Evolutionary conservation across 1,284 basidiomycete species (phyloP).

Genomic region (Ceratobasidium sp.): DNA sequence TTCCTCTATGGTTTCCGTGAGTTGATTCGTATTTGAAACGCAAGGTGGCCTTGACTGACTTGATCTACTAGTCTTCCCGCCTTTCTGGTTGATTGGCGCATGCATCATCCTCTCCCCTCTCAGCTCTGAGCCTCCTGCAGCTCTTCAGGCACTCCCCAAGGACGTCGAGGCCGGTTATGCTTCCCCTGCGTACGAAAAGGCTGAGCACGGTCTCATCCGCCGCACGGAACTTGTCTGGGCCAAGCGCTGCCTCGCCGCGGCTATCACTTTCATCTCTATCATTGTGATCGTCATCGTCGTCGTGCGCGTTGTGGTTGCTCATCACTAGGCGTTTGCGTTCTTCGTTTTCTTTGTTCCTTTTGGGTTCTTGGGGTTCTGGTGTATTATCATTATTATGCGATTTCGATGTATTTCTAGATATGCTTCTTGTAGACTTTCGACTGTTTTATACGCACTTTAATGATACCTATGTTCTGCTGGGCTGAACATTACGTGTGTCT

Average conservation of each 20-base stretch:
- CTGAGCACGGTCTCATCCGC: conserved; percentile 24
- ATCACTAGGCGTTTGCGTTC: conserved; percentile 25
- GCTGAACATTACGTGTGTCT: neutral
- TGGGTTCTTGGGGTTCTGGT: neutral
- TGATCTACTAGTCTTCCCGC: conserved; percentile 26
- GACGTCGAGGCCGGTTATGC: conserved; percentile 38
- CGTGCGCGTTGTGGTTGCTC: conserved; percentile 19
- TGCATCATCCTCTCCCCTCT: conserved; percentile 29
- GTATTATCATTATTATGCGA: conserved; percentile 39
- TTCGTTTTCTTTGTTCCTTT: neutral
- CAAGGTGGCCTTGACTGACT: neutral
- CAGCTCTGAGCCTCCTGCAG: neutral
- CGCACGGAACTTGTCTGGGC: conserved; percentile 38
- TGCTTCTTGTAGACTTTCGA: neutral
- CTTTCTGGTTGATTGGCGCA: conserved; percentile 39
- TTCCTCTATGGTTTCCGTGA: conserved; percentile 40
- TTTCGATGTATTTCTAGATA: conserved; percentile 24
- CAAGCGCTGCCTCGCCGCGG: conserved; percentile 16
- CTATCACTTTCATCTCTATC: conserved; percentile 14
- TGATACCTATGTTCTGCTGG: neutral
- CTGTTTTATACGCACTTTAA: conserved; percentile 4
- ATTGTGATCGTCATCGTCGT: conserved; percentile 31
- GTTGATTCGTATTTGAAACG: neutral
- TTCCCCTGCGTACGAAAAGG: conserved; percentile 11
- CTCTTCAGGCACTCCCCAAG: conserved; percentile 1